A percentile compares a stretch with the other conserved stretches of the same genome.
These are phyloP conservation scores for Coemansia sp. DNA, from an alignment of 192 early-diverging fungal genomes.

Conservation along the genomic window DNA sequence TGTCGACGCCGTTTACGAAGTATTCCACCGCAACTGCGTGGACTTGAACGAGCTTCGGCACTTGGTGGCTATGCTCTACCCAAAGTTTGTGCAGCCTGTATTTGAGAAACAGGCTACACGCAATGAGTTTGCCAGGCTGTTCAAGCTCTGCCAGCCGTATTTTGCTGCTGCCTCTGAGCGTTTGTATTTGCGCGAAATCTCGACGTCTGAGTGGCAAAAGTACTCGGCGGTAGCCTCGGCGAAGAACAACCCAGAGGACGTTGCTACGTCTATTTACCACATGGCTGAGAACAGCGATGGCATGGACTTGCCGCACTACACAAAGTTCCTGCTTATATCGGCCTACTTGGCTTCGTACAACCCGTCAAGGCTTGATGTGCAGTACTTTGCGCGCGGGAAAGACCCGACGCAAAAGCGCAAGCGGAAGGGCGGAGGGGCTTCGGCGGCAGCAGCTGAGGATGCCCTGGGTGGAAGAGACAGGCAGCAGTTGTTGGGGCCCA, in stretches of 20 bases:
- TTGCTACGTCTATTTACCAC: slow-evolving; percentile 46
- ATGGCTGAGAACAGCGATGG: slow-evolving; percentile 51
- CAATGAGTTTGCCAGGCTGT: slow-evolving; percentile 73
- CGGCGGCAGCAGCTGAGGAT: slow-evolving; percentile 57
- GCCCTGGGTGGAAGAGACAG: slow-evolving; percentile 59
- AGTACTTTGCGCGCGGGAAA: slow-evolving; percentile 76
- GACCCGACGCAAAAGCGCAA: slow-evolving; percentile 38
- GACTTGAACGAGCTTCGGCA: slow-evolving; percentile 89
- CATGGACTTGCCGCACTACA: slow-evolving; percentile 83
- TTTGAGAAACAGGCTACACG: slow-evolving; percentile 66
- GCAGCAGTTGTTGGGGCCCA: slow-evolving; percentile 90
- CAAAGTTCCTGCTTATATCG: slow-evolving; percentile 88
- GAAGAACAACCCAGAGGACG: slow-evolving; percentile 46
- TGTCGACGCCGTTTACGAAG: slow-evolving; percentile 78
- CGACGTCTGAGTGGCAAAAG: slow-evolving; percentile 78
- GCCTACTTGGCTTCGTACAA: slow-evolving; percentile 94
- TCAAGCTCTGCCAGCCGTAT: slow-evolving; percentile 75
- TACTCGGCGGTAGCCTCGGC: slow-evolving; percentile 42
- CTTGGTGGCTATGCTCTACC: slow-evolving; percentile 78
- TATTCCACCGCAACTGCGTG: slow-evolving; percentile 77
- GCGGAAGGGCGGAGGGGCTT: slow-evolving; percentile 39
- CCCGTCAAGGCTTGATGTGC: slow-evolving; percentile 79
- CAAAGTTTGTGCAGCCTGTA: slow-evolving; percentile 88
- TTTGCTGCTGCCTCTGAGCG: slow-evolving; percentile 82
- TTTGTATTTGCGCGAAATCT: slow-evolving; percentile 91